Evolutionary conservation across 2,329 filamentous ascomycete genomes (phyloP).

Genomic region (Epicoccum nigrum): DNA sequence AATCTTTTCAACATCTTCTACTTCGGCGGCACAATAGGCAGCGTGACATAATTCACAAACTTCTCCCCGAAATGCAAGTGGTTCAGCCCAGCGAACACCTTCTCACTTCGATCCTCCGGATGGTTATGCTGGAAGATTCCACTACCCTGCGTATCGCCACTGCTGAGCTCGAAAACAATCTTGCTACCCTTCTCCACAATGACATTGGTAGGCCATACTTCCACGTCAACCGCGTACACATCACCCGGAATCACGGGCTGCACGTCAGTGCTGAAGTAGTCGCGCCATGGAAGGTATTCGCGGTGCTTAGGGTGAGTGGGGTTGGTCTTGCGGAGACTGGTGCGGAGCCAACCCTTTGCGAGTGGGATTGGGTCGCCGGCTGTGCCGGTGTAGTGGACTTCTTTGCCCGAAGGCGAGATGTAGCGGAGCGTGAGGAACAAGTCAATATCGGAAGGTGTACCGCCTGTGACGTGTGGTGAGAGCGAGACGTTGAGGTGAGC

Average conservation of each 20-base stretch:
- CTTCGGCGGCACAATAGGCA: slow-evolving; percentile 60
- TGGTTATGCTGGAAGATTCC: slow-evolving; percentile 63
- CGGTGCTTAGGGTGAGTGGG: slow-evolving; percentile 58
- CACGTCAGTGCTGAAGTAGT: slow-evolving; percentile 63
- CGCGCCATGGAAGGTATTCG: slow-evolving; percentile 62
- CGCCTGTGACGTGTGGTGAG: slow-evolving; percentile 47
- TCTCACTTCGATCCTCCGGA: slow-evolving; percentile 53
- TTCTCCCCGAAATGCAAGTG: slow-evolving; percentile 60
- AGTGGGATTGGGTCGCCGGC: slow-evolving; percentile 68
- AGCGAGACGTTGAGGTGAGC: slow-evolving; percentile 69
- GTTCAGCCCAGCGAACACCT: slow-evolving; percentile 57
- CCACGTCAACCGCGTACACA: slow-evolving; percentile 66
- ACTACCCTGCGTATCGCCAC: slow-evolving; percentile 63
- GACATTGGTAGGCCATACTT: slow-evolving; percentile 70
- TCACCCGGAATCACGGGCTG: slow-evolving; percentile 60
- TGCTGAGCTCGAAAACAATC: slow-evolving; percentile 62
- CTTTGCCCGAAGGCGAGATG: slow-evolving; percentile 59
- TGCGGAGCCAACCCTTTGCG: slow-evolving; percentile 68
- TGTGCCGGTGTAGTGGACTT: slow-evolving; percentile 70
- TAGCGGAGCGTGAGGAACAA: slow-evolving; percentile 68
- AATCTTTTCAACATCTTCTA: slow-evolving; percentile 4
- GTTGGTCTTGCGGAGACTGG: slow-evolving; percentile 62
- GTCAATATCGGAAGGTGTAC: slow-evolving; percentile 63
- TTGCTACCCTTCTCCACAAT: slow-evolving; percentile 59
- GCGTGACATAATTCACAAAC: slow-evolving; percentile 58